Evolutionary conservation across 148 eudicot species (phyloP).

Genomic region (Talinum fruticosum): DNA sequence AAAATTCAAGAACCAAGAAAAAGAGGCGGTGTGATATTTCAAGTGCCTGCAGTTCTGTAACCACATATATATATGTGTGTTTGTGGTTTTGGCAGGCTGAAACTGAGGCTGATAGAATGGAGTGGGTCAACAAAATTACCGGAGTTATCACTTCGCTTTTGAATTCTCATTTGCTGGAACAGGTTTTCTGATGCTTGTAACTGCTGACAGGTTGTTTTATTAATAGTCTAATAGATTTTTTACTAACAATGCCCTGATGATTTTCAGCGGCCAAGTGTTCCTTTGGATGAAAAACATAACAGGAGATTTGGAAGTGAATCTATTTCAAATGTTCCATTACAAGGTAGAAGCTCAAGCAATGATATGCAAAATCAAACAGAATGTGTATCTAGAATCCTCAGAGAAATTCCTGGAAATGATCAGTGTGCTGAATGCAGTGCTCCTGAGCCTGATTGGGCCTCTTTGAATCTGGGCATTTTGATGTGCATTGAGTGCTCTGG

Average conservation of each 20-base stretch:
- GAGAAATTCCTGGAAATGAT: constrained; percentile 78
- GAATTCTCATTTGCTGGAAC: constrained; percentile 68
- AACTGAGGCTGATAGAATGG: constrained; percentile 84
- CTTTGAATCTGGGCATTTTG: constrained; percentile 83
- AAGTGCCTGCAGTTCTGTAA: constrained; percentile 1
- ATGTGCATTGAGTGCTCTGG: constrained; percentile 93
- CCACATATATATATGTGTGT: not conserved
- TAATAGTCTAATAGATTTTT: not conserved
- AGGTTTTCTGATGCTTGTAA: constrained; percentile 43
- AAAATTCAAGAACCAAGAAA: not conserved
- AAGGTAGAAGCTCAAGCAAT: constrained; percentile 31
- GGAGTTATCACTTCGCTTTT: constrained; percentile 87
- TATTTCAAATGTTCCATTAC: constrained; percentile 33
- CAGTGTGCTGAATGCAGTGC: constrained; percentile 77
- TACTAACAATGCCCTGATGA: constrained; percentile 19
- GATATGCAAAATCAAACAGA: constrained; percentile 47
- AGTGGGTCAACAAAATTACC: constrained; percentile 84
- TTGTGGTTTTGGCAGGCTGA: constrained; percentile 68
- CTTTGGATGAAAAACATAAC: constrained; percentile 30
- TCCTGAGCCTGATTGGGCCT: constrained; percentile 92
- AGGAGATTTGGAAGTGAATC: constrained; percentile 24
- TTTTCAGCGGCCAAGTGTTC: constrained; percentile 45
- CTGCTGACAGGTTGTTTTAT: not conserved
- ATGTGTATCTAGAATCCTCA: constrained; percentile 54
- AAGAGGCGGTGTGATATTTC: not conserved